Percentiles rank a stretch among this genome's conserved stretches.
Evolutionary conservation across 495 filamentous ascomycete species (phyloP).

Genomic region (Ramalina intermedia): DNA sequence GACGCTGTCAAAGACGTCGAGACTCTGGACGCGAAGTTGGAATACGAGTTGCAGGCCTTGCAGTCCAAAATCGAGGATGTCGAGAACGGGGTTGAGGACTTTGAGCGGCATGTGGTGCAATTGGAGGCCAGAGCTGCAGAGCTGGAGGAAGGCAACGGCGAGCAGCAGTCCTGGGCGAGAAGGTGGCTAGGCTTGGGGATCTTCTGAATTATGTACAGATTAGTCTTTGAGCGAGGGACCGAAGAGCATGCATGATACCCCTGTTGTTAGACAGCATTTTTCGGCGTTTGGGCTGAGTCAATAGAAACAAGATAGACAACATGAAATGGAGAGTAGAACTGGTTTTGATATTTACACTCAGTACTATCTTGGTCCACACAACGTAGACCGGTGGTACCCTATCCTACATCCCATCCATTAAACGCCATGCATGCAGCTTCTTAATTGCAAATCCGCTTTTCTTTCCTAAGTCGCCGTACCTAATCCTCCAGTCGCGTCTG

Average conservation of each 20-base stretch:
- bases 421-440: no score
- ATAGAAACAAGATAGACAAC: no score
- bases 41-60: constrained; percentile 80
- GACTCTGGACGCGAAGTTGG: constrained; percentile 68
- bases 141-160: constrained; percentile 47
- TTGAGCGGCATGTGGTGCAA: constrained; percentile 64
- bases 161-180: constrained; percentile 41
- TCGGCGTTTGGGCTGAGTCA: background rate
- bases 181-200: constrained; percentile 24
- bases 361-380: no score
- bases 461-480: no score
- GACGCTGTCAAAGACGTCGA: constrained; percentile 76
- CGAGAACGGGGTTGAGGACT: constrained; percentile 67
- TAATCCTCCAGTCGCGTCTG: no score
- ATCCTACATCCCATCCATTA: no score
- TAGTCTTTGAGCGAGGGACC: background rate
- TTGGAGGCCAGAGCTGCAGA: constrained; percentile 62
- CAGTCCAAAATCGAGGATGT: constrained; percentile 76
- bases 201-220: background rate
- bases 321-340: no score
- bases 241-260: constrained; percentile 6
- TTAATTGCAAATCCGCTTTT: no score
- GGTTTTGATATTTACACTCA: no score
- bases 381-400: no score
- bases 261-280: background rate